These are phyloP conservation scores for Nidularia sp. DNA, from an alignment of 768 basidiomycete species.

Conservation along the genomic window DNA sequence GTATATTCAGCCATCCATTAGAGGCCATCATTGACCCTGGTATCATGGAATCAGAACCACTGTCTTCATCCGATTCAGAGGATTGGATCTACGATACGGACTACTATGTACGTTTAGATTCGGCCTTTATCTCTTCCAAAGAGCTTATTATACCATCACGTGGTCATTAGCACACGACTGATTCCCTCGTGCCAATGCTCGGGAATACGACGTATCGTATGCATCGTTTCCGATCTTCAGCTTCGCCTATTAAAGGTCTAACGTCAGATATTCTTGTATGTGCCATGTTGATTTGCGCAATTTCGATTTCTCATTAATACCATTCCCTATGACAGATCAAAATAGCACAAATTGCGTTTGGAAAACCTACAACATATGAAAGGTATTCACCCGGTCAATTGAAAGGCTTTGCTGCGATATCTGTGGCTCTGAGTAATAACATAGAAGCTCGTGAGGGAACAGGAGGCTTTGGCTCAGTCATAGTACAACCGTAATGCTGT, in stretches of 20 bases:
- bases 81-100: slow-evolving; percentile 81
- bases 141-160: background rate
- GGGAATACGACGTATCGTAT: slow-evolving; percentile 62
- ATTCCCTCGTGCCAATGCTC: slow-evolving; percentile 43
- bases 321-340: slow-evolving; percentile 43
- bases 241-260: slow-evolving; percentile 80
- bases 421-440: background rate
- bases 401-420: slow-evolving; percentile 17
- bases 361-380: slow-evolving; percentile 41
- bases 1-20: slow-evolving; percentile 78
- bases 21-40: slow-evolving; percentile 69
- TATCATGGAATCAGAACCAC: slow-evolving; percentile 30
- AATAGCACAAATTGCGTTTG: slow-evolving; percentile 66
- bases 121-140: background rate
- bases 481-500: no score
- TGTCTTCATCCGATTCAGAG: slow-evolving; percentile 58
- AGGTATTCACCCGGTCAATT: slow-evolving; percentile 56
- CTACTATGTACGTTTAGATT: slow-evolving; percentile 51
- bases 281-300: background rate
- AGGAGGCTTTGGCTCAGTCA: background rate
- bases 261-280: slow-evolving; percentile 80
- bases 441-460: background rate
- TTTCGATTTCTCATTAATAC: background rate
- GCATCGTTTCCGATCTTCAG: slow-evolving; percentile 77
- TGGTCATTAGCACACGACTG: slow-evolving; percentile 42